phyloP scores from a whole-genome alignment of 2,329 filamentous ascomycete species.

The Ophiostoma quercus region DNA sequence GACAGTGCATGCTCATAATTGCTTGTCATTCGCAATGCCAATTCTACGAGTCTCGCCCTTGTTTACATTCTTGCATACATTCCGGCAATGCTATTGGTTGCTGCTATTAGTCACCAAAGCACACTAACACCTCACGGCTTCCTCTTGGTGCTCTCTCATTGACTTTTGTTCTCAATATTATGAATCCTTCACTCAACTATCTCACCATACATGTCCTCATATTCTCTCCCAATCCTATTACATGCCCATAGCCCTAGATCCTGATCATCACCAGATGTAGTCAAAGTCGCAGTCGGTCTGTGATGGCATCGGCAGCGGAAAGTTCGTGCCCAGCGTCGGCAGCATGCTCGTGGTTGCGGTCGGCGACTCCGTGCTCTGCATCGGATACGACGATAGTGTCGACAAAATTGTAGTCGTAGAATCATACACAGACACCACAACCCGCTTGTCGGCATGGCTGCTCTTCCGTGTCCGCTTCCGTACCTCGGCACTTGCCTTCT shows the following conservation, averaged over 20 bases:
- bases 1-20: not conserved
- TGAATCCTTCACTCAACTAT: not conserved
- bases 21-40: not conserved
- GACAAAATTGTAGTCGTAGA: not conserved
- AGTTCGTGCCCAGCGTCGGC: conserved; percentile 17
- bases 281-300: conserved; percentile 27
- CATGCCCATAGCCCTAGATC: not conserved
- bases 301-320: conserved; percentile 25
- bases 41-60: not conserved
- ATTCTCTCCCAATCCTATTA: not conserved
- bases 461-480: conserved; percentile 1
- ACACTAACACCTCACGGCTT: not conserved
- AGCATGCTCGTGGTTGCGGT: conserved; percentile 9
- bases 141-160: not conserved
- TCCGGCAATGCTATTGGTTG: not conserved
- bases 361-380: not conserved
- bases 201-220: not conserved
- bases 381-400: not conserved
- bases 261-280: conserved; percentile 22
- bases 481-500: not conserved
- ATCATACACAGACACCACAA: not conserved
- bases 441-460: not conserved
- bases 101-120: not conserved
- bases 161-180: not conserved
- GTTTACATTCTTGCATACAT: not conserved